Base-by-base conservation (phyloP, 371 early-diverging fungal species). In the Dinochytrium kinnereticum region DNA sequence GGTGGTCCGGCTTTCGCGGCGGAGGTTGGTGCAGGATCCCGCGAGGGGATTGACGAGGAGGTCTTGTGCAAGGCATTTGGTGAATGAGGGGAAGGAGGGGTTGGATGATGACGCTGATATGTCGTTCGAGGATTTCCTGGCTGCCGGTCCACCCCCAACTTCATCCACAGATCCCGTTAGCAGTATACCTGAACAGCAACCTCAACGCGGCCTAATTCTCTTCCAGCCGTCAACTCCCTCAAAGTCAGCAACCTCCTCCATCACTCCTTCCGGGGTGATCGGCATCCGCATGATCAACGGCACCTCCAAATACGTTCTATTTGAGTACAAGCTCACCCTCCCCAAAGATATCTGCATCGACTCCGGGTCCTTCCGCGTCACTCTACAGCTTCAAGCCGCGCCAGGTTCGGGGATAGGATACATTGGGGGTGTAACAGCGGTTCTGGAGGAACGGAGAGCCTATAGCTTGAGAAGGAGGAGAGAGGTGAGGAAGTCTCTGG, bases 291-390 rank as follows among this genome's bases (percentile, higher is more conserved):
- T 61, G 5, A 19, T 61, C 61, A 31, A 61, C 5, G 61, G 61
- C 34, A 61, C 61, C 36, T 61, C 61, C 61, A 61, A 61, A 26
- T 21, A 26, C 61, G 61, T 61, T 10, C 36, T 34, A 10, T 61
- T 61, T 37, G 61, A 61, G 17, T 61, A 61, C 34, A 7, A 26
- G 5, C 61, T 61, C 34, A 61, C 61, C 7, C 15, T 61, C 15
- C 61, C 61, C 31, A 31, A 37, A 15, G 61, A 61, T 13, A 26
- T 61, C 15, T 61, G 36, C 36, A 31, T 61, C 31, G 36, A 37
- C 61, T 7, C 34, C 15, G 10, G 36, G 10, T 5, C 24, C 15
- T 37, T 61, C 19, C 34, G 61, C 7, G 3, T 13, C 61, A 61
- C 61, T 30, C 61, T 61, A 36, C 28, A 61, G 3, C 28, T 61